Base-by-base conservation (phyloP, 176 grass and related monocot species). In the Carex littledalei region DNA sequence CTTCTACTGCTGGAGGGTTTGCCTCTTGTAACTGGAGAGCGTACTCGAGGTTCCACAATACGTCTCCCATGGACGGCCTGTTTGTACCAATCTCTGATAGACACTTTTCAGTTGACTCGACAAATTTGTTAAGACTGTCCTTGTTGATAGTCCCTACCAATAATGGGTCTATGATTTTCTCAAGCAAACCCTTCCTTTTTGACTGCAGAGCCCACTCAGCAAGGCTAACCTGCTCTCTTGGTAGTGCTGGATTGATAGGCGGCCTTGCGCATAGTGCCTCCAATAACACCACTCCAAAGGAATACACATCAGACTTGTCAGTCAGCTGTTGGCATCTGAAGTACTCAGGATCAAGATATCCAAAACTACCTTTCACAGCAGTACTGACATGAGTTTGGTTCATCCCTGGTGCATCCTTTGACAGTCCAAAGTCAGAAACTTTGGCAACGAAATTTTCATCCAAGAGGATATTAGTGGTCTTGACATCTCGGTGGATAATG, bases 401-500 rank as follows among this genome's bases (percentile, higher is more conserved):
- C 93, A 94, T 92, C 1, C 93, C 96, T 0, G 96, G 93, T 1
- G 91, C 93, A 55, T 99, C 96, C 78, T 99, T 99, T 61, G 96
- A 99, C 0, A 99, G 71, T 7, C 96, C 93, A 81, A 99, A 99
- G 34, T 99, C 96, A 0, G 93, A 92, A 0, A 99, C 96, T 90
- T 99, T 99, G 47, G 96, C 96, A 0, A 99, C 91, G 88, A 99
- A 99, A 85, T 91, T 94, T 0, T 95, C 93, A 84, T 99, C 96
- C 0, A 99, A 93, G 4, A 99, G 90, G 81, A 99, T 98, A 91
- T 98, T 98, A 86, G 96, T 98, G 45, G 96, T 98, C 91, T 98
- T 98, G n/a, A 98, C 96, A 86, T 98, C 96, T 20, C 96, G 93
- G 77, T 98, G 96, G 90, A 98, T 99, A 87, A 99, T 99, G 8